Conservation (phyloP, 192 early-diverging fungal species). For the Coemansia sp. region DNA sequence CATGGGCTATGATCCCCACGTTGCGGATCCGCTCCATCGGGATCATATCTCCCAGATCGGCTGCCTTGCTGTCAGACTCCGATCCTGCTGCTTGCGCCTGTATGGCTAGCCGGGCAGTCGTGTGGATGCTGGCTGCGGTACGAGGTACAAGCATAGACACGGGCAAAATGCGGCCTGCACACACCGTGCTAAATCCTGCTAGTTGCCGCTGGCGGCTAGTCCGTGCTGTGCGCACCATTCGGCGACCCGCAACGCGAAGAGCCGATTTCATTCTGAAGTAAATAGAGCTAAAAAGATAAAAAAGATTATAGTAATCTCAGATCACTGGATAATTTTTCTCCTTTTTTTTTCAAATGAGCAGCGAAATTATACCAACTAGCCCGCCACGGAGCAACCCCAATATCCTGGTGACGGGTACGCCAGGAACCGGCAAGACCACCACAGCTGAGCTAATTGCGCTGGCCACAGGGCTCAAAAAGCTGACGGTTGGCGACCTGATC, state of each 20-base stretch:
- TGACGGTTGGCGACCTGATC: constrained; percentile 85
- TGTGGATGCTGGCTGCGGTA: too few species aligned
- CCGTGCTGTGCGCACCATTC: neutral
- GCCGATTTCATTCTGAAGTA: constrained; percentile 1
- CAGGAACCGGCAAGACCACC: constrained; percentile 82
- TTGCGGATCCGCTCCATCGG: constrained; percentile 54
- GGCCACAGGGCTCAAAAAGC: constrained; percentile 68
- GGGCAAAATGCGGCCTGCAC: too few species aligned
- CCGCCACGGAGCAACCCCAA: constrained; percentile 59
- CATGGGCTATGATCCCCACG: constrained; percentile 69
- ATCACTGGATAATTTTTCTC: too few species aligned
- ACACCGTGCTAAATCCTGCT: neutral
- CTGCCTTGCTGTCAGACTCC: neutral
- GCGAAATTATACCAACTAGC: constrained; percentile 23
- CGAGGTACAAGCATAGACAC: too few species aligned
- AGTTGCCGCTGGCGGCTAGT: neutral
- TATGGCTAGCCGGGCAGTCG: too few species aligned
- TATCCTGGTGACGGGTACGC: constrained; percentile 82
- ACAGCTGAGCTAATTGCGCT: constrained; percentile 69
- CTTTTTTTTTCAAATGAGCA: constrained; percentile 10
- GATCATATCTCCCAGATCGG: constrained; percentile 47
- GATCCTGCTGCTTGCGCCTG: neutral
- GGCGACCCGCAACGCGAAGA: constrained; percentile 2
- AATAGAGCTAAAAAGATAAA: neutral
- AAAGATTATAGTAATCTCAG: neutral